Conservation (phyloP, 805 yeast genomes). For the Candida parachauliodes region DNA sequence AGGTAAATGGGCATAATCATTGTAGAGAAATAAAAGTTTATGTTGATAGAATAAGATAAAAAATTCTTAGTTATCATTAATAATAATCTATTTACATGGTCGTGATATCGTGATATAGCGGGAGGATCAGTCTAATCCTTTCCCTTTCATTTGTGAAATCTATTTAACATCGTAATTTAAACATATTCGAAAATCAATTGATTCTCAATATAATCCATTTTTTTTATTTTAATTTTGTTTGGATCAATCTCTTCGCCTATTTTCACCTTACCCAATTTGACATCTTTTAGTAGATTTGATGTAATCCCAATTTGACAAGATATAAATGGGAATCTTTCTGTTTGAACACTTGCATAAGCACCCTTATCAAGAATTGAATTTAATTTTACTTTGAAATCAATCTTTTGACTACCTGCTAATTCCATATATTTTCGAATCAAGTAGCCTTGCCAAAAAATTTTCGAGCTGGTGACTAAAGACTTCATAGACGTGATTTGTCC, state of each 20-base stretch:
- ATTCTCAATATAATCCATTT: conserved; percentile 35
- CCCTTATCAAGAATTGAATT: conserved; percentile 24
- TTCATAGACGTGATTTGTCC: conserved; percentile 4
- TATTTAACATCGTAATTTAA: conserved; percentile 2
- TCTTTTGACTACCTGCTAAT: conserved; percentile 16
- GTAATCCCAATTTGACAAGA: conserved; percentile 20
- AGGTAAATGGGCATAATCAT: conserved; percentile 37
- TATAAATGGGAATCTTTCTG: conserved; percentile 23
- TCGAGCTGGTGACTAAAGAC: neutral
- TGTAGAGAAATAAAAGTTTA: conserved; percentile 3
- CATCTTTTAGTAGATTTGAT: conserved; percentile 16
- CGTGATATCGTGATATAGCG: neutral
- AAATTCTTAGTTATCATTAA: no score
- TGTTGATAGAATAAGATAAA: no score
- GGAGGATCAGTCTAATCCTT: no score
- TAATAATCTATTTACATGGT: neutral
- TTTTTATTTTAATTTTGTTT: conserved; percentile 16
- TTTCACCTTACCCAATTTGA: conserved; percentile 16
- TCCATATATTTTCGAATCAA: conserved; percentile 28
- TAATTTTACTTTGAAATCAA: conserved; percentile 19
- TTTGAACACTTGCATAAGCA: conserved; percentile 20
- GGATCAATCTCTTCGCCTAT: conserved; percentile 22
- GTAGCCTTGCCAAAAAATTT: conserved; percentile 36
- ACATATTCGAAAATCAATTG: conserved; percentile 21
- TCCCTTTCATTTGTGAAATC: no score